phyloP scores from a whole-genome alignment of 2,329 filamentous ascomycete species.

The Fusarium pilosicola region DNA sequence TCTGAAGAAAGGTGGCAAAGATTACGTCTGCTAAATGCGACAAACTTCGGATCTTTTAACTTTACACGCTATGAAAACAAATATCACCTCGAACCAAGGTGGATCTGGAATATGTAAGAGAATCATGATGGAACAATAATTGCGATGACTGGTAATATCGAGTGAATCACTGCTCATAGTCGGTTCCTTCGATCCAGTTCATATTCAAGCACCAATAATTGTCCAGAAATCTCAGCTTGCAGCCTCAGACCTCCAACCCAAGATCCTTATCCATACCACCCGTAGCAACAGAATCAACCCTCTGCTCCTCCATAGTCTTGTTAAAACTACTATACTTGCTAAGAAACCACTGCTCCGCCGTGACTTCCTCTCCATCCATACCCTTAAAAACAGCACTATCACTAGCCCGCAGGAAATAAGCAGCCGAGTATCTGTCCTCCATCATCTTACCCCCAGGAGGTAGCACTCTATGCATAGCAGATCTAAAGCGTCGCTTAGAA shows the following conservation, averaged over 20 bases:
- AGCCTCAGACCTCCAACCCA: background rate
- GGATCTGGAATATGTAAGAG: fast-evolving
- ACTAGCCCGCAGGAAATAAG: background rate
- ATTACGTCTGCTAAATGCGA: too few species aligned
- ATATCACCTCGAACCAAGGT: too few species aligned
- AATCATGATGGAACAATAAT: fast-evolving
- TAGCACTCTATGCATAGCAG: background rate
- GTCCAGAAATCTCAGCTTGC: fast-evolving
- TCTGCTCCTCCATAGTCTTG: background rate
- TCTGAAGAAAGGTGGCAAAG: background rate
- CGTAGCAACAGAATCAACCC: background rate
- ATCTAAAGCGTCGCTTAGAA: background rate
- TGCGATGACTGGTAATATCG: fast-evolving
- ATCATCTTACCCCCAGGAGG: background rate
- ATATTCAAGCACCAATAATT: background rate
- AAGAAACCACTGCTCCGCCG: background rate
- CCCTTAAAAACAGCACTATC: background rate
- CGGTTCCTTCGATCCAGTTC: too few species aligned
- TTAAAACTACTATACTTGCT: background rate
- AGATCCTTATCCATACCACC: background rate
- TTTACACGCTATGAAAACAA: background rate
- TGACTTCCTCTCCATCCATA: background rate
- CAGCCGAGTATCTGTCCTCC: background rate
- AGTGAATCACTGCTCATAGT: background rate
- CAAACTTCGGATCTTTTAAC: too few species aligned